Base-by-base conservation (phyloP, 2,329 filamentous ascomycete species). In the Trichoderma arundinaceum region DNA sequence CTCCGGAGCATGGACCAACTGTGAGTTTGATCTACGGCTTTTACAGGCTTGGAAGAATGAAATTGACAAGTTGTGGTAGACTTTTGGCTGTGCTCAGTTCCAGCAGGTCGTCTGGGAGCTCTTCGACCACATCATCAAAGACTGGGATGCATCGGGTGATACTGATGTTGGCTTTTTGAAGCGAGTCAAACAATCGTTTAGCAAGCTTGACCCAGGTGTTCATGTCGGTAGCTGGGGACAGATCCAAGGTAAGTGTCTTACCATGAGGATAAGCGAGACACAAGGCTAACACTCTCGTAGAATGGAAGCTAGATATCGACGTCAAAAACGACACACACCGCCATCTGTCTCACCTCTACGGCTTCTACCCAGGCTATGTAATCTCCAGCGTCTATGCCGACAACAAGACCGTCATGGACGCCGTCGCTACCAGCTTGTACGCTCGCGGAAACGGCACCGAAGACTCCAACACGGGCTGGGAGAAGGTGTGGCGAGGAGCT, bases 391-490 rank as follows among this genome's bases (percentile, higher is more conserved):
- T 52, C 17, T 35, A 54, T 13, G 57, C 32, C 15, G 66, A 67
- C 84, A 79, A 80, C 32, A 83, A 84, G 72, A 74, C 71, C 1
- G 81, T 71, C 32, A 79, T 80, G 49, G 65, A 74, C 3, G 83
- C 84, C 0, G 76, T 87, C 1, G 72, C 71, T 3, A 79, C 78
- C 0, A 81, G 81, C 0, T 76, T 88, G 0, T 71, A 77, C n/a
- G 76, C 78, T 1, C 81, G 84, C 7, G 84, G 83, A 0, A 69
- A 74, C 2, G 83, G 84, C 3, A 80, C 73, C 0, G 64, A 38
- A 7, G 84, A 87, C 54, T 78, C 81, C 1, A 83, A 87, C 69
- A 78, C 84, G 0, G 85, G 84, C 0, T 87, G 85, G 85, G 83
- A 79, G 28, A 87, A 87, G 67, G 81, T 86, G 0, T 87, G 85